Evolutionary conservation across 2,329 filamentous ascomycete species (phyloP), one percentile per base, ranked within the genome.

Genomic region (Fusarium continuum): DNA sequence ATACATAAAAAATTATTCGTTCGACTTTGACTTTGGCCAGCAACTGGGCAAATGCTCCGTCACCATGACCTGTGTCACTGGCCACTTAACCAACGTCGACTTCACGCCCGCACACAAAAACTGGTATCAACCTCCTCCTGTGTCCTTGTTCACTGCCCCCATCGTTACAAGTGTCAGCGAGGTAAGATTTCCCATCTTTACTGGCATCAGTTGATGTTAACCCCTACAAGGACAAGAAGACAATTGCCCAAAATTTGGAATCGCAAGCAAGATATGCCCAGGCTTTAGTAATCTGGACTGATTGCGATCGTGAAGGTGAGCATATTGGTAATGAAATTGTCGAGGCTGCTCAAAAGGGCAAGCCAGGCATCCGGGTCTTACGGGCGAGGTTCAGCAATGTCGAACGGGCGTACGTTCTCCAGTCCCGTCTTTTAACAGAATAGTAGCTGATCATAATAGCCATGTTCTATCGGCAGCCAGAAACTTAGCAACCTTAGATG

Each of bases 231-330:
- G 89, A 93, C 71, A 96, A 93, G 73, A 88, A 88, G 70, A 79
- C 83, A 2, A 90, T 99, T 62, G 93, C 93, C 9, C 83, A 88
- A 26, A 99, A 99, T 72, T 95, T 99, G 70, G 86, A 89, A 67
- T 80, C 84, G 2, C 89, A 96, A 75, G 94, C 95, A 16, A 84
- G 84, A 58, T 84, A 85, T 73, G 84, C 88, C n/a, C 85, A 83
- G 51, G 87, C 89, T 11, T 82, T 99, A 26, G 94, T 96, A 76
- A 97, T 99, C 69, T 99, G 95, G 95, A 99, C 95, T 1, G 95
- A 99, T 83, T 98, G 95, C 77, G 95, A 99, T 81, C 88, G 93
- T 51, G 95, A 99, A 82, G 95, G 95, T 29, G 95, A 99, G 75
- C 91, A 98, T 73, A 99, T 99, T 67, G 95, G 95, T 7, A 85